Conservation (phyloP, 176 grass and related monocot genomes). For the Canna indica region DNA sequence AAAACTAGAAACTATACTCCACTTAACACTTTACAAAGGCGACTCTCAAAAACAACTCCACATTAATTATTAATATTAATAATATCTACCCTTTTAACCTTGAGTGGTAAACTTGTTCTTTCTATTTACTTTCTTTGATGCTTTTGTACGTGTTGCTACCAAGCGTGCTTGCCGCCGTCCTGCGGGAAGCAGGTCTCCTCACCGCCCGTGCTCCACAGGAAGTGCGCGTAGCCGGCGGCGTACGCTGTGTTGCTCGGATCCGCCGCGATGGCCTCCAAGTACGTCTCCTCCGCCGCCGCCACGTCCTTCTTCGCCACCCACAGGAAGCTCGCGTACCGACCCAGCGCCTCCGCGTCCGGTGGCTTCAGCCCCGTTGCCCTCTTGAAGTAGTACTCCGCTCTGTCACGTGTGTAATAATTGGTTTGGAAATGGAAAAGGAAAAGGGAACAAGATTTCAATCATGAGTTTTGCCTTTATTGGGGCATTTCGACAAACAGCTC, state of each 20-base stretch:
- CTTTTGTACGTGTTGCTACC: not conserved
- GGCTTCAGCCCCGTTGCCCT: conserved; percentile 44
- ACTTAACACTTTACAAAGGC: too few relatives aligned
- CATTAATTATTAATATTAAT: too few relatives aligned
- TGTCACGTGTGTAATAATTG: too few relatives aligned
- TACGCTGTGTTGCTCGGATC: conserved; percentile 55
- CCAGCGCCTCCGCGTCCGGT: conserved; percentile 61
- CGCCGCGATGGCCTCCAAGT: conserved; percentile 52
- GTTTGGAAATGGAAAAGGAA: too few relatives aligned
- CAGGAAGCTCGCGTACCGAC: conserved; percentile 67
- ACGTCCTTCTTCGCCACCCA: conserved; percentile 73
- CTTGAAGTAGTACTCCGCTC: conserved; percentile 78
- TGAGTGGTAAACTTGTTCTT: too few relatives aligned
- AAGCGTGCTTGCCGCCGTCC: conserved; percentile 4
- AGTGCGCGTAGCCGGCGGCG: conserved; percentile 77
- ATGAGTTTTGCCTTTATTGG: too few relatives aligned
- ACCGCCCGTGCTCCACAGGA: conserved; percentile 95
- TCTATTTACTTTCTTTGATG: not conserved
- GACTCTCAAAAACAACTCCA: too few relatives aligned
- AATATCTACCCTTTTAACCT: too few relatives aligned
- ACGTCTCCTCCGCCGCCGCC: conserved; percentile 61
- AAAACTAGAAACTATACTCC: too few relatives aligned
- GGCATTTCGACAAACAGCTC: conserved; percentile 25
- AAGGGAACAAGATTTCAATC: too few relatives aligned
- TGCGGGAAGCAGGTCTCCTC: conserved; percentile 82